These are phyloP conservation scores for Ananas comosus DNA, from an alignment of 176 grass and related monocot genomes.

Conservation along the genomic window DNA sequence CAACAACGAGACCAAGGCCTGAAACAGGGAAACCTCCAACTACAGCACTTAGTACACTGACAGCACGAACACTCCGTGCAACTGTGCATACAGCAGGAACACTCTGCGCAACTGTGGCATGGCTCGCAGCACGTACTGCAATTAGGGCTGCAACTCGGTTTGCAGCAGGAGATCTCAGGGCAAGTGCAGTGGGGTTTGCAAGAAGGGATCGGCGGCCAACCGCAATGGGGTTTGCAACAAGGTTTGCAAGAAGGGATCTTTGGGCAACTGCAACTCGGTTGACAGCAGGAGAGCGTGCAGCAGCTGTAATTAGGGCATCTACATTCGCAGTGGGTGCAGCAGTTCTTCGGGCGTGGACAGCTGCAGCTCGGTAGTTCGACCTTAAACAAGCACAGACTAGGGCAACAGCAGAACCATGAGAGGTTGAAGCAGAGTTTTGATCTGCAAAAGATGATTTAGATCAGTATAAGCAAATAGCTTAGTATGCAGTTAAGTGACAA, in stretches of 20 bases:
- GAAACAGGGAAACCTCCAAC: constrained; percentile 32
- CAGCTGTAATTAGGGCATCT: background rate
- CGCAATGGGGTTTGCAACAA: constrained; percentile 27
- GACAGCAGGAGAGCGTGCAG: background rate
- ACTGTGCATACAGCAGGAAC: constrained; percentile 26
- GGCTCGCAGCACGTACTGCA: constrained; percentile 13
- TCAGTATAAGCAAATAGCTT: background rate
- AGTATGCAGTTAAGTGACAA: background rate
- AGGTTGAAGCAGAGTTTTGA: constrained; percentile 41
- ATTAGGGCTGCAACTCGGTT: constrained; percentile 17
- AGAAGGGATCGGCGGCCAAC: constrained; percentile 20
- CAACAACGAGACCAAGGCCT: constrained; percentile 15
- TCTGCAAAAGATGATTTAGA: constrained; percentile 15
- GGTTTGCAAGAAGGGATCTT: constrained; percentile 20
- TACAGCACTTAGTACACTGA: constrained; percentile 19
- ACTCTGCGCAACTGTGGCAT: constrained; percentile 33
- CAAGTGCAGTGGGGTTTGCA: constrained; percentile 27
- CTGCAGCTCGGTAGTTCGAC: constrained; percentile 13
- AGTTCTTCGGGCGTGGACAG: constrained; percentile 11
- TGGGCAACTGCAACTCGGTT: background rate
- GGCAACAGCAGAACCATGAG: constrained; percentile 66
- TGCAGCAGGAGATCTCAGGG: background rate
- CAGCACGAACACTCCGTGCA: constrained; percentile 30
- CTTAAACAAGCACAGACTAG: constrained; percentile 25
- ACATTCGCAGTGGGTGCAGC: background rate